phyloP scores from a whole-genome alignment of 208 protist genomes.

The Leishmania gerbilli region DNA sequence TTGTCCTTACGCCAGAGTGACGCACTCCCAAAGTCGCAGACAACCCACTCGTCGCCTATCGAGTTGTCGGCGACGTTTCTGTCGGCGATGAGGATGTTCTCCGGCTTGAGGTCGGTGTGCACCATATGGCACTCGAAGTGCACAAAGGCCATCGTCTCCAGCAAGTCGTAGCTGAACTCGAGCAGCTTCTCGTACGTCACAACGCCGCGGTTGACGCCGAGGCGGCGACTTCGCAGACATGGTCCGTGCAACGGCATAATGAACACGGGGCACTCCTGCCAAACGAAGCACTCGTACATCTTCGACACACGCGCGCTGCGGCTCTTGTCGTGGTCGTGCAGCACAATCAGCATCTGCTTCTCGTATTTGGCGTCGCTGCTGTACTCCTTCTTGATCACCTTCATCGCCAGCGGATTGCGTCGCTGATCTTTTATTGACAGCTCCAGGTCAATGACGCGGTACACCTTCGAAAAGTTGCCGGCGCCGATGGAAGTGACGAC shows the following conservation, averaged over 20 bases:
- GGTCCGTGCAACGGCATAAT: conserved; percentile 83
- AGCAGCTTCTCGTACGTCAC: conserved; percentile 61
- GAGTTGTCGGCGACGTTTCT: conserved; percentile 43
- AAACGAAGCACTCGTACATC: conserved; percentile 84
- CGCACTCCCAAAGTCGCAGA: conserved; percentile 92
- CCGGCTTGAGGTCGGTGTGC: conserved; percentile 97
- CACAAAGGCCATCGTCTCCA: conserved; percentile 77
- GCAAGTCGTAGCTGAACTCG: conserved; percentile 66
- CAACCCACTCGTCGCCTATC: conserved; percentile 65
- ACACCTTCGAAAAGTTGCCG: conserved; percentile 89
- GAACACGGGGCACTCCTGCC: conserved; percentile 67
- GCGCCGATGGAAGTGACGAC: conserved; percentile 68
- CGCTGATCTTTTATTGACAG: conserved; percentile 13
- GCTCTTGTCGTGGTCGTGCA: conserved; percentile 52
- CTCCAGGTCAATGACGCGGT: conserved; percentile 51
- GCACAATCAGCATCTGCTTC: conserved; percentile 67
- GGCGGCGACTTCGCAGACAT: conserved; percentile 60
- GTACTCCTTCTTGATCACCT: conserved; percentile 87
- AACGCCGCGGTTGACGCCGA: conserved; percentile 65
- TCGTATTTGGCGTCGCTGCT: conserved; percentile 78
- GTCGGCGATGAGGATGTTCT: conserved; percentile 95
- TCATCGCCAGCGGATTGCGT: conserved; percentile 59
- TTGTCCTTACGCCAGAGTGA: conserved; percentile 70
- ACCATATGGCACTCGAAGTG: conserved; percentile 91
- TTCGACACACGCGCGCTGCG: conserved; percentile 45